Evolutionary conservation across 805 yeast species (phyloP).

Genomic region (Jamesozyma gamospora): DNA sequence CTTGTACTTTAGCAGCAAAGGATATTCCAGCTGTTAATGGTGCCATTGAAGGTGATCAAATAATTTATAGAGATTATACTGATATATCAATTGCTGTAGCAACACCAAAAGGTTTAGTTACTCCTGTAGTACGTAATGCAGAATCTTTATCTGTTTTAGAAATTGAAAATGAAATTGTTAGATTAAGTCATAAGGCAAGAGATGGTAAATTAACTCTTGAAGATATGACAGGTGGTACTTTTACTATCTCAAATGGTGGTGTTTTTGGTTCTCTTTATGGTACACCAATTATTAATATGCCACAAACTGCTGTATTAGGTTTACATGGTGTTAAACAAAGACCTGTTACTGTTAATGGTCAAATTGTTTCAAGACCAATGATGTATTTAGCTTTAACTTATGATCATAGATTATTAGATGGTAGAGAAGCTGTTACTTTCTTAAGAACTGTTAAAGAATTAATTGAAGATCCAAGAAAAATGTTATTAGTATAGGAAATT

Average conservation of each 20-base stretch:
- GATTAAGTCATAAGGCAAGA: constrained; percentile 85
- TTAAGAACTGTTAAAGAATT: constrained; percentile 91
- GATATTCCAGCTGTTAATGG: constrained; percentile 94
- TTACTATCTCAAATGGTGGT: constrained; percentile 98
- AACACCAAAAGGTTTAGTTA: constrained; percentile 97
- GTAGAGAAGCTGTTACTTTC: constrained; percentile 98
- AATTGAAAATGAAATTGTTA: constrained; percentile 75
- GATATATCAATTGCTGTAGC: constrained; percentile 97
- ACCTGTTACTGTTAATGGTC: constrained; percentile 93
- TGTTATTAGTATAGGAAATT: constrained; percentile 48
- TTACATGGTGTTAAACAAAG: constrained; percentile 96
- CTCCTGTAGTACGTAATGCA: constrained; percentile 95
- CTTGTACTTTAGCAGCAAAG: constrained; percentile 84
- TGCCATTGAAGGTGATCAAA: constrained; percentile 86
- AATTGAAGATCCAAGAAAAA: constrained; percentile 97
- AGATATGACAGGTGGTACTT: constrained; percentile 99
- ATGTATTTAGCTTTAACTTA: constrained; percentile 98
- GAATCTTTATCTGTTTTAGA: constrained; percentile 83
- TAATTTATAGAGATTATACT: constrained; percentile 91
- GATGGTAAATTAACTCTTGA: constrained; percentile 93
- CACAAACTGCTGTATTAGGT: constrained; percentile 97
- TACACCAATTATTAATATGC: constrained; percentile 96
- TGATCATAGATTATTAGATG: constrained; percentile 96
- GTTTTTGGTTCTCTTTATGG: constrained; percentile 96
- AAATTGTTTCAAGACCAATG: constrained; percentile 96